Evolutionary conservation across 2,329 filamentous ascomycete species (phyloP), one percentile per base, ranked within the genome.

Genomic region (Trichothecium roseum): DNA sequence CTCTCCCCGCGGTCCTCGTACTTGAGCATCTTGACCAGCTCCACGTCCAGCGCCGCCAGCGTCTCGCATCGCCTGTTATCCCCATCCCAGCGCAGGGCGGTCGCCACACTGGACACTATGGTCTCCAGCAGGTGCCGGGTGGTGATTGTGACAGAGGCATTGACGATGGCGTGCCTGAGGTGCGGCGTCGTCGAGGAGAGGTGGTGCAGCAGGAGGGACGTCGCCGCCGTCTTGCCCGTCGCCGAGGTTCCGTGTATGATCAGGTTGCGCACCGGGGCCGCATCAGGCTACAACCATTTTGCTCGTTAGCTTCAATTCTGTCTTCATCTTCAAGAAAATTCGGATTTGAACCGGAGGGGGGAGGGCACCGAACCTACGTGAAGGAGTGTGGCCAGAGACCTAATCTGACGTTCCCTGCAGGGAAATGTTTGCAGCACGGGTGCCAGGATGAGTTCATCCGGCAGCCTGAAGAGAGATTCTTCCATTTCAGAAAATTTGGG

Each of bases 231-330:
- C 62, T 96, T 96, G 28, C 87, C 89, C 0, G 88, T 94, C 3
- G 86, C 81, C 49, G 88, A 79, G 20, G 87, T 75, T 34, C 91
- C 91, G 55, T 96, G 79, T 33, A 93, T 58, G 16, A 95, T 77
- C 9, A 95, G 56, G 40, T 84, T 83, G 9, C 76, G 66, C 38
- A 82, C 83, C 38, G 75, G 79, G 20, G 84, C 79, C n/a, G 79
- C 68, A 32, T 63, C 57, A 16, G 77, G 72, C 75, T 84, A 51
- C 9, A 28, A 20, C 36, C n/a, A n/a, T n/a, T n/a, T n/a, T n/a
- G n/a, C n/a, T n/a, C n/a, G n/a, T n/a, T n/a, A n/a, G n/a, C n/a
- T n/a, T n/a, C n/a, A n/a, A n/a, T n/a, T n/a, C n/a, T n/a, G n/a
- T n/a, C n/a, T n/a, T n/a, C n/a, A n/a, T n/a, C n/a, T n/a, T n/a